These are phyloP conservation scores for Fraxinus americana DNA, from an alignment of 257 asterid species.

Conservation along the genomic window DNA sequence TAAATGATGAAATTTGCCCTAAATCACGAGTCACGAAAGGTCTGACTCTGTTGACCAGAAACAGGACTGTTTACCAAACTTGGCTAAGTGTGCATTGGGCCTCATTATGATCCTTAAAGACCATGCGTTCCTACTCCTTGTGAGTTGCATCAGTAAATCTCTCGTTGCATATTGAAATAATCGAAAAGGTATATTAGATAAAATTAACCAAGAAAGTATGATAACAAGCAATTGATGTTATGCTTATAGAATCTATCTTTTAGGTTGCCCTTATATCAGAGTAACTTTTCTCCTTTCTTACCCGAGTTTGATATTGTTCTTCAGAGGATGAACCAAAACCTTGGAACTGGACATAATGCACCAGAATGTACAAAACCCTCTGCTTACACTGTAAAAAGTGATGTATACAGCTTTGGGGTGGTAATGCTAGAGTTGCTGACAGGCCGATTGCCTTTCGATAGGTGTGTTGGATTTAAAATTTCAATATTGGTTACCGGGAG, in stretches of 20 bases:
- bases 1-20: background rate
- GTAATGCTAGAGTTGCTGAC: conserved; percentile 65
- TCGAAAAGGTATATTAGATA: background rate
- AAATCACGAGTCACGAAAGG: background rate
- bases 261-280: background rate
- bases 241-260: background rate
- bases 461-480: conserved; percentile 30
- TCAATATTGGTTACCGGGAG: background rate
- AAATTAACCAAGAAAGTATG: background rate
- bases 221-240: background rate
- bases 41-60: background rate
- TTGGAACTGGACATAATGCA: conserved; percentile 50
- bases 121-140: background rate
- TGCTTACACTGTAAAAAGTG: conserved; percentile 48
- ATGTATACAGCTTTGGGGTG: conserved; percentile 63
- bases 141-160: background rate
- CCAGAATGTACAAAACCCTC: conserved; percentile 56
- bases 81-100: background rate
- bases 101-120: background rate
- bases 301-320: background rate
- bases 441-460: conserved; percentile 58
- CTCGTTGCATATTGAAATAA: background rate
- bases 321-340: conserved; percentile 29
- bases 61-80: too few species aligned
- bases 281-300: background rate